Evolutionary conservation across 2,329 filamentous ascomycete species (phyloP).

Genomic region (Ophiostoma sp.): DNA sequence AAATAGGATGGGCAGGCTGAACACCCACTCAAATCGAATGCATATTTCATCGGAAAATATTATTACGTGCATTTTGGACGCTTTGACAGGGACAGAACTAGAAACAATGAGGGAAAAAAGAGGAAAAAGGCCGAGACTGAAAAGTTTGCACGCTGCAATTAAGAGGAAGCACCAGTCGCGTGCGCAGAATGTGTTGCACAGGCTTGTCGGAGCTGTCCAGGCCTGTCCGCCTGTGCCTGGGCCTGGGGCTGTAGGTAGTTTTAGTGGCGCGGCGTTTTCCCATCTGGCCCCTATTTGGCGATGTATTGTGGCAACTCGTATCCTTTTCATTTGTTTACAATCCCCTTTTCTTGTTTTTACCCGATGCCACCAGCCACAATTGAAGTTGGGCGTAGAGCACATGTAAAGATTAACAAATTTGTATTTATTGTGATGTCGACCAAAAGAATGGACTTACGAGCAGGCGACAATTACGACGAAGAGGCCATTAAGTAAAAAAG

Average conservation of each 20-base stretch:
- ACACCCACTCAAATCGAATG: neutral
- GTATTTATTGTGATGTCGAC: too few relatives aligned
- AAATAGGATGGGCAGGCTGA: neutral
- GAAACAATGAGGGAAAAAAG: neutral
- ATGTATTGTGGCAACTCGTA: neutral
- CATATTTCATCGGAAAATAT: neutral
- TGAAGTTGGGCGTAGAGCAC: too few relatives aligned
- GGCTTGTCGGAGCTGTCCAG: neutral
- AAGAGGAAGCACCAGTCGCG: neutral
- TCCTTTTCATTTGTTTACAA: constrained; percentile 9
- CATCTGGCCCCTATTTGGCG: neutral
- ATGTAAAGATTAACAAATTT: too few relatives aligned
- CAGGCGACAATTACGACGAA: too few relatives aligned
- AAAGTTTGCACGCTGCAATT: neutral
- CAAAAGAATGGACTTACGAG: too few relatives aligned
- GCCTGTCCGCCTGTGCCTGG: too few relatives aligned
- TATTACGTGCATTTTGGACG: neutral
- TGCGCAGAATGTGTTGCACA: neutral
- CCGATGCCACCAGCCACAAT: neutral
- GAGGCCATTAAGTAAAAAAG: too few relatives aligned
- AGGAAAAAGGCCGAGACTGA: neutral
- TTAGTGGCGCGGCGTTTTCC: neutral
- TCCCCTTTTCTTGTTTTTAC: neutral
- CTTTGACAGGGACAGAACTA: neutral
- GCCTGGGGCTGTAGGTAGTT: neutral